Evolutionary conservation across 352 stramenopile species (phyloP), one percentile per base, ranked within the genome.

Genomic region (Globisporangium solare): DNA sequence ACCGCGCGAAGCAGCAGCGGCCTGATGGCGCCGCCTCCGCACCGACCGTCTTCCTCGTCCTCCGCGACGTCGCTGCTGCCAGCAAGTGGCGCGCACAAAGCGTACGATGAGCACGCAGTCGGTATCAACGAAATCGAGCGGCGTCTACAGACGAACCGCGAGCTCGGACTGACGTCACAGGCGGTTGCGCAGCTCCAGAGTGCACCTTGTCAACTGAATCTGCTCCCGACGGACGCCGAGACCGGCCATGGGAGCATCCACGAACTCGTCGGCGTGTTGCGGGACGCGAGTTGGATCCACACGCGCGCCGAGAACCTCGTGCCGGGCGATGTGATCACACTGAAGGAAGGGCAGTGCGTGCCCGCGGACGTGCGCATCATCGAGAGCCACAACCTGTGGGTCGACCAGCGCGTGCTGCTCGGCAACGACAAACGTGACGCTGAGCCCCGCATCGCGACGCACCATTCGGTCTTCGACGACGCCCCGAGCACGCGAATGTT

Each of bases 271-370:
- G 74, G 61, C 13, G 74, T 84, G 53, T 60, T 84, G 31, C 69
- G 74, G 0, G 74, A 84, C 47, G 70, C 71, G 37, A 74, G 56
- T 24, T 84, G 74, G 74, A 73, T 84, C 49, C 74, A 84, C 53
- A 84, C 68, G 42, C 71, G 74, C 14, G 74, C 74, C 12, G 74
- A 84, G 54, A 84, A 81, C 47, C 54, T 84, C 35, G 57, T 84
- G 2, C 54, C 58, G 0, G 74, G 74, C 1, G 74, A 84, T 51
- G 56, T 84, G 20, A 76, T 84, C 50, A 68, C 70, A 31, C 58
- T 84, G 20, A 74, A 79, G 42, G 62, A 73, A 54, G 64, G 65
- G 12, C 74, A 82, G 54, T 84, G 74, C 32, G 74, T 82, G 17
- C 74, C 74, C 0, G 74, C 74, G 4, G 74, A 84, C 45, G 70